Evolutionary conservation across 208 protist species (phyloP).

Genomic region (Trypanosoma cruzi): DNA sequence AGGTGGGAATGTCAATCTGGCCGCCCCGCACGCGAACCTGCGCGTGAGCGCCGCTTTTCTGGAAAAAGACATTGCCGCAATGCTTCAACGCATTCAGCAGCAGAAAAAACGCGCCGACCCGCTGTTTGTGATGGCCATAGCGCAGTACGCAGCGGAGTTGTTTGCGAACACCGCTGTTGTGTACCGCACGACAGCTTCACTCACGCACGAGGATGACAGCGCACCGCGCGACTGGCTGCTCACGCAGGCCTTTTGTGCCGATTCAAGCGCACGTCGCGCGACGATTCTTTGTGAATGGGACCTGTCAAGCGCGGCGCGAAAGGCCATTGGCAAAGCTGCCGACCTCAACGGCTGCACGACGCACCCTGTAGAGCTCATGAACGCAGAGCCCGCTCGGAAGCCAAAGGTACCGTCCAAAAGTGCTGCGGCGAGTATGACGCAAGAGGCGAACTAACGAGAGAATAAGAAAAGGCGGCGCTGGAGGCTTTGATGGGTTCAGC

Average conservation of each 20-base stretch:
- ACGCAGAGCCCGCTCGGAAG: conserved; percentile 34
- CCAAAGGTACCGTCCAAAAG: conserved; percentile 9
- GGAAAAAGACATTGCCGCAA: conserved; percentile 49
- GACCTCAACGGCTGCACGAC: conserved; percentile 57
- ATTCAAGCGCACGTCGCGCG: conserved; percentile 47
- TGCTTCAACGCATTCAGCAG: conserved; percentile 39
- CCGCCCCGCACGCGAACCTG: conserved; percentile 73
- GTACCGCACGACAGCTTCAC: conserved; percentile 67
- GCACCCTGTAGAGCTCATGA: conserved; percentile 83
- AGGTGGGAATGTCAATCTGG: conserved; percentile 31
- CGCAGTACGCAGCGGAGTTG: conserved; percentile 69
- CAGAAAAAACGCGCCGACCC: conserved; percentile 23
- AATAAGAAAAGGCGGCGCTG: neutral
- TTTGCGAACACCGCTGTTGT: conserved; percentile 74
- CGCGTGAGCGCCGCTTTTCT: conserved; percentile 37
- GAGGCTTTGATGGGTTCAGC: neutral
- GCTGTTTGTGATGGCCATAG: conserved; percentile 37
- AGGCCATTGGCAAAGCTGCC: conserved; percentile 31
- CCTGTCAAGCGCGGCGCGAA: conserved; percentile 27
- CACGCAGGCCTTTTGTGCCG: conserved; percentile 61
- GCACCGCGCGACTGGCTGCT: conserved; percentile 77
- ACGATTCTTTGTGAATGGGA: conserved; percentile 41
- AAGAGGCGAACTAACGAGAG: neutral
- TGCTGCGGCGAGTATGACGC: neutral
- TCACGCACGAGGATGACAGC: conserved; percentile 49